Percentiles rank a stretch among this genome's conserved stretches.
Evolutionary conservation across 371 early-diverging fungal species (phyloP).

Genomic region (Mucor sp.): DNA sequence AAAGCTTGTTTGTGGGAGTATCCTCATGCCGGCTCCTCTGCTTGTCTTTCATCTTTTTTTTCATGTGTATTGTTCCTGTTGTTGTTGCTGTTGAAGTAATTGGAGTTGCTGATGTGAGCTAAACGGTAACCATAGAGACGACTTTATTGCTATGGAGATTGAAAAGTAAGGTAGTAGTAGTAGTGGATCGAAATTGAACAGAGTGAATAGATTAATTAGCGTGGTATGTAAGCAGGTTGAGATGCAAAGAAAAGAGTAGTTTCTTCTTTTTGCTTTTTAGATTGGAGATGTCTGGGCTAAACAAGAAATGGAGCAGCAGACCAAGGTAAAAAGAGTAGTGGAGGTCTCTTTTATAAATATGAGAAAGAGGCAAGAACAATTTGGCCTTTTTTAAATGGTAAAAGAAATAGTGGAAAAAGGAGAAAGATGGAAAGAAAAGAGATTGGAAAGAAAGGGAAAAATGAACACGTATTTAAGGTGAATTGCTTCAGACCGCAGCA

Average conservation of each 20-base stretch:
- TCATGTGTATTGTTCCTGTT: background rate
- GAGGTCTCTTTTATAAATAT: background rate
- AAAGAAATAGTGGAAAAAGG: background rate
- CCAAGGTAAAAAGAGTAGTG: background rate
- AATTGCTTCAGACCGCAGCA: constrained; percentile 2
- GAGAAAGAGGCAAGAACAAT: background rate
- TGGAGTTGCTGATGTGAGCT: background rate
- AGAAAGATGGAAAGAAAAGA: background rate
- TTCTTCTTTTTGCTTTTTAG: constrained; percentile 1
- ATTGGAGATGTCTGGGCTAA: background rate
- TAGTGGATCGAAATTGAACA: background rate
- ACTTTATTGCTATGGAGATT: constrained; percentile 2
- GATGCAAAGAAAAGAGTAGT: background rate
- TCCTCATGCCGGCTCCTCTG: constrained; percentile 6
- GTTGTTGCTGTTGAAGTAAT: constrained; percentile 5
- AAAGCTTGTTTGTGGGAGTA: background rate
- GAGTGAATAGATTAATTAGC: background rate
- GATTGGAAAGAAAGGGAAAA: background rate
- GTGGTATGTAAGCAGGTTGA: background rate
- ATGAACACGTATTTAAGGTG: background rate
- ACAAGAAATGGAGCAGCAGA: background rate
- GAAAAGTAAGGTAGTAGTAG: background rate
- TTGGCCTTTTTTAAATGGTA: background rate
- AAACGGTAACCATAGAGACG: constrained; percentile 8
- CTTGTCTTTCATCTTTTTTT: constrained; percentile 10